Percentiles rank a stretch among this genome's conserved stretches.
Evolutionary conservation across 306 rosid species (phyloP).

Genomic region (Inga oerstediana): DNA sequence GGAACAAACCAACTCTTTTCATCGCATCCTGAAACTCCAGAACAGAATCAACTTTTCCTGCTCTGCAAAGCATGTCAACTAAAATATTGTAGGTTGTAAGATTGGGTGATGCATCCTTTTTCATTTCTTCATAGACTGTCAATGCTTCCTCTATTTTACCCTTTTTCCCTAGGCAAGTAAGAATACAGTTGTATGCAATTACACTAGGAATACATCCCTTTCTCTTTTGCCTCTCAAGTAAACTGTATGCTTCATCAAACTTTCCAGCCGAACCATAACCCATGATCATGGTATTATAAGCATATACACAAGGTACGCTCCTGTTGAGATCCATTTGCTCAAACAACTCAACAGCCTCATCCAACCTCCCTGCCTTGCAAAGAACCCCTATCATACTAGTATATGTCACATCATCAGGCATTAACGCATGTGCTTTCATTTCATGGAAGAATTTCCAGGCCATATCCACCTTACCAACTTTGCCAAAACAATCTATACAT

Average conservation of each 20-base stretch:
- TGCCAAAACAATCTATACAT: constrained; percentile 92
- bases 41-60: constrained; percentile 71
- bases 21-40: constrained; percentile 64
- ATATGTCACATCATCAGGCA: constrained; percentile 84
- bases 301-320: constrained; percentile 86
- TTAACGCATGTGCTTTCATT: constrained; percentile 67
- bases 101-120: constrained; percentile 87
- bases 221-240: constrained; percentile 88
- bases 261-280: constrained; percentile 87
- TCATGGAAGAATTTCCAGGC: constrained; percentile 99
- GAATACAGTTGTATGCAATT: constrained; percentile 82
- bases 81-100: constrained; percentile 80
- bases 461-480: constrained; percentile 90
- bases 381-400: constrained; percentile 96
- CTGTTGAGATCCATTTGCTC: constrained; percentile 74
- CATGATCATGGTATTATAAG: constrained; percentile 98
- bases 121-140: constrained; percentile 71
- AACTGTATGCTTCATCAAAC: constrained; percentile 81
- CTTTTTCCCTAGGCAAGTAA: constrained; percentile 83
- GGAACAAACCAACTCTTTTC: constrained; percentile 87
- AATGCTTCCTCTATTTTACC: constrained; percentile 75
- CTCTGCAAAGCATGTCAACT: constrained; percentile 82
- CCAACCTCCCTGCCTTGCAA: constrained; percentile 77
- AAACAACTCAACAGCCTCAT: constrained; percentile 80
- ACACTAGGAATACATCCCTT: constrained; percentile 89